Evolutionary conservation across 192 early-diverging fungal species (phyloP), one percentile per base, ranked within the genome.

Genomic region (Coemansia sp.): DNA sequence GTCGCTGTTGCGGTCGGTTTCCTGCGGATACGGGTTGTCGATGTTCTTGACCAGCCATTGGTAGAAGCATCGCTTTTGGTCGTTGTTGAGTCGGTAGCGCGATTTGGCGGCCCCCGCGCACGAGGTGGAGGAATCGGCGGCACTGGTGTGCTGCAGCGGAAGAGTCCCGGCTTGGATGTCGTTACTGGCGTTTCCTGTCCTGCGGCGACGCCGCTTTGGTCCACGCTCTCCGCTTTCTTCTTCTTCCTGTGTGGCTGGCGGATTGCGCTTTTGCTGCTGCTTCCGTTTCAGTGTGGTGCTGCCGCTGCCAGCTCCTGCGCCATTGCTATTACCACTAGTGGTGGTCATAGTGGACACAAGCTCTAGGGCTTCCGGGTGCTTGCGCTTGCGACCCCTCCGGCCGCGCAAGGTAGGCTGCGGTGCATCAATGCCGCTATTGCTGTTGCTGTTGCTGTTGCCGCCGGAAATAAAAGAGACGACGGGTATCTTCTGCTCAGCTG

Each of bases 1-100:
- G 10, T 23, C 16, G 19, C 41, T 18, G 26, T 69, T 56, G 40
- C 67, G 56, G 43, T 75, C 74, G 11, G 26, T 38, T 2, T 77
- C 70, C 10, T 48, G 69, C 1, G 79, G 79, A 40, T 72, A 81
- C 38, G 79, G 79, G 26, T 64, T 48, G n/a, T 75, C 52, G 6
- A 75, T 65, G 19, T 81, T 40, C 15, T 69, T 63, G 44, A 76
- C 43, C 6, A 79, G 32, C 62, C 58, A 79, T 40, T 23, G 13
- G 56, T 74, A 79, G 52, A 71, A 53, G 0, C 9, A n/a, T 1
- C 56, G 59, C 38, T 68, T 64, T 50, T 71, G 65, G 13, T 26
- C 32, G n/a, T 26, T 47, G 3, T 64, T 59, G 38, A 59, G 57
- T 5, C 57, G 57, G 39, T 26, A 54, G 9, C 52, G 52, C 21